Evolutionary conservation across 1,284 basidiomycete genomes (phyloP), one percentile per base, ranked within the genome.

Genomic region (Rhizoctonia solani): DNA sequence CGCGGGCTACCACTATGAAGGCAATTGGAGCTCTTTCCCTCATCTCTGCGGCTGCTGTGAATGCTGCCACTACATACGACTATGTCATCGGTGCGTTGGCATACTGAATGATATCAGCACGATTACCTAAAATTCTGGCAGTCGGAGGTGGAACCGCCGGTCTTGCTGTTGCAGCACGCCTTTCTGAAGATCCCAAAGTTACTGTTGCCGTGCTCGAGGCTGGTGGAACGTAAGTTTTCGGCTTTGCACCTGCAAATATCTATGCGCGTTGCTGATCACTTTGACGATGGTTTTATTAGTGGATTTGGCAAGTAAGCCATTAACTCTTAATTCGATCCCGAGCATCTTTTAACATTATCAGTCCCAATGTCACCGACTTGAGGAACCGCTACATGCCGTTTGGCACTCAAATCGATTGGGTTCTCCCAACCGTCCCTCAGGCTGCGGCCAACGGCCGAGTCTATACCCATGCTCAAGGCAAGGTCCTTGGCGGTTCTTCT

Each of bases 131-230:
- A 14, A 13, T 66, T 30, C 27, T 81, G 50, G 77, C 81, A 66
- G 77, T 76, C 5, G 81, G 80, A 6, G 81, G 79, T 55, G 80
- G 81, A 3, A 75, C 81, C 1, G 76, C 77, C 0, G 81, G 80
- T 9, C 71, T 79, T 16, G 79, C 79, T 0, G 74, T 81, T 1
- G 81, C 80, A 1, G 73, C 72, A 47, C 74, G 81, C 4, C 73
- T 82, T 23, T 72, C 76, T 0, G 78, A 79, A 53, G 76, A 81
- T 68, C 66, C 74, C 1, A 65, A 70, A 25, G 72, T 72, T 47
- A 75, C 74, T 5, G 69, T 71, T n/a, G 52, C 70, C 9, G 67
- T 71, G 16, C 49, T 71, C 14, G 70, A 71, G 41, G 70, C 70
- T 2, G 70, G 70, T 2, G 50, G 58, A 4, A 67, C 56, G 68